phyloP scores from a whole-genome alignment of 164 flowering plant genomes.

The Tetrastigma voinierianum region DNA sequence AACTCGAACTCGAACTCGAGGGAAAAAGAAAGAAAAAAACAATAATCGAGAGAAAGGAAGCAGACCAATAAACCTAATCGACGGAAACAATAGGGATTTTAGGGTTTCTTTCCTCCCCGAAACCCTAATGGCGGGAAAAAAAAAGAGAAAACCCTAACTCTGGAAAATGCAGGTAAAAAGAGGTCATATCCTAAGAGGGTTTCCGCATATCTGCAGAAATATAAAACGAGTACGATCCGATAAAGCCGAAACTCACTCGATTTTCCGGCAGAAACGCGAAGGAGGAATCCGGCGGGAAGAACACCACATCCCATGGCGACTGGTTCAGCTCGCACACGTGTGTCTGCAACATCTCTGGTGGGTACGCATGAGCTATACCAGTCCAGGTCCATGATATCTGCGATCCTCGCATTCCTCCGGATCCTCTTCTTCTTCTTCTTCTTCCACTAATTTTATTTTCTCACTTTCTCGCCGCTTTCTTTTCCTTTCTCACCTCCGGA shows the following conservation, averaged over 20 bases:
- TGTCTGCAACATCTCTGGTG: conserved; percentile 10
- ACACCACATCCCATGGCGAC: conserved; percentile 63
- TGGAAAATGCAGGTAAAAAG: conserved; percentile 2
- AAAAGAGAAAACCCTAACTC: conserved; percentile 13
- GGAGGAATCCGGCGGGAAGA: conserved; percentile 15
- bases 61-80: conserved; percentile 28
- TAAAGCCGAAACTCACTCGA: conserved; percentile 14
- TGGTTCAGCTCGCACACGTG: conserved; percentile 50
- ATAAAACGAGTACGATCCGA: neutral
- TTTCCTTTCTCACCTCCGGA: conserved; percentile 2
- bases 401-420: conserved; percentile 30
- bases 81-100: conserved; percentile 13
- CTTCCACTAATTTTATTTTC: too few relatives aligned
- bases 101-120: conserved; percentile 16
- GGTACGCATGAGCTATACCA: conserved; percentile 8
- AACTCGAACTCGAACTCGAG: neutral
- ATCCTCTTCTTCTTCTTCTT: conserved; percentile 23
- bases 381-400: conserved; percentile 9
- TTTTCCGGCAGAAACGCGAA: neutral
- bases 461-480: neutral
- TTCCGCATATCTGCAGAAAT: conserved; percentile 14
- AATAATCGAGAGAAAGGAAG: conserved; percentile 14
- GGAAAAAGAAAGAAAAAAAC: conserved; percentile 6
- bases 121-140: conserved; percentile 32
- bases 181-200: neutral